Conservation (phyloP, 768 basidiomycete genomes). For the Pisolithus microcarpus region DNA sequence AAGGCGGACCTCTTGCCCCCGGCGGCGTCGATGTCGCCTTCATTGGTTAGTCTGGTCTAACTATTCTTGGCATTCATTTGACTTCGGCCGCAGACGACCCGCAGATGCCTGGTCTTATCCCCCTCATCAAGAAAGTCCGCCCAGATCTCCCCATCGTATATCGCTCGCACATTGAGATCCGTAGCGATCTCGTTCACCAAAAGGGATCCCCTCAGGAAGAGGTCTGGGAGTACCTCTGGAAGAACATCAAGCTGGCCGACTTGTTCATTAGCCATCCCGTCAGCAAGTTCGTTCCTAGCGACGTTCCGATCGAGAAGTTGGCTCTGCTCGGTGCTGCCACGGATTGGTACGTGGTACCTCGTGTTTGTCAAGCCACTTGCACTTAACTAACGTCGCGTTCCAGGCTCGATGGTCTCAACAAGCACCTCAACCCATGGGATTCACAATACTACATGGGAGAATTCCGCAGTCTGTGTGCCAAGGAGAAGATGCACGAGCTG, state of each 20-base stretch:
- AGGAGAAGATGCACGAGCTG: constrained; percentile 77
- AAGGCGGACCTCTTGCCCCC: constrained; percentile 75
- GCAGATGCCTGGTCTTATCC: constrained; percentile 93
- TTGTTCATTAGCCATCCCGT: constrained; percentile 94
- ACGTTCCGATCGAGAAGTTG: constrained; percentile 67
- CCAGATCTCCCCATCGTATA: constrained; percentile 87
- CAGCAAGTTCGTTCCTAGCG: constrained; percentile 86
- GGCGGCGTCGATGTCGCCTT: constrained; percentile 86
- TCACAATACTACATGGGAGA: constrained; percentile 86
- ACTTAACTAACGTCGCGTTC: not conserved
- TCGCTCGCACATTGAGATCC: constrained; percentile 92
- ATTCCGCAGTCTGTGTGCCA: constrained; percentile 68
- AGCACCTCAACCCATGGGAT: constrained; percentile 75
- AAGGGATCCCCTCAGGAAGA: constrained; percentile 80
- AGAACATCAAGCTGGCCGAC: constrained; percentile 84
- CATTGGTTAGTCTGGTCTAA: constrained; percentile 49
- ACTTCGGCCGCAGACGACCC: constrained; percentile 55
- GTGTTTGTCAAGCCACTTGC: constrained; percentile 8
- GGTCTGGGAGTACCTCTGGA: constrained; percentile 94
- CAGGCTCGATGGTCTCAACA: constrained; percentile 93
- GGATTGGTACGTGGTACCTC: constrained; percentile 56
- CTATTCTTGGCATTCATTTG: not conserved
- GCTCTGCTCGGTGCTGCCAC: constrained; percentile 76
- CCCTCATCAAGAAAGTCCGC: constrained; percentile 77
- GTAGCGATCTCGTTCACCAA: constrained; percentile 78